Base-by-base conservation (phyloP, 148 eudicot genomes). In the Persicaria tinctoria region DNA sequence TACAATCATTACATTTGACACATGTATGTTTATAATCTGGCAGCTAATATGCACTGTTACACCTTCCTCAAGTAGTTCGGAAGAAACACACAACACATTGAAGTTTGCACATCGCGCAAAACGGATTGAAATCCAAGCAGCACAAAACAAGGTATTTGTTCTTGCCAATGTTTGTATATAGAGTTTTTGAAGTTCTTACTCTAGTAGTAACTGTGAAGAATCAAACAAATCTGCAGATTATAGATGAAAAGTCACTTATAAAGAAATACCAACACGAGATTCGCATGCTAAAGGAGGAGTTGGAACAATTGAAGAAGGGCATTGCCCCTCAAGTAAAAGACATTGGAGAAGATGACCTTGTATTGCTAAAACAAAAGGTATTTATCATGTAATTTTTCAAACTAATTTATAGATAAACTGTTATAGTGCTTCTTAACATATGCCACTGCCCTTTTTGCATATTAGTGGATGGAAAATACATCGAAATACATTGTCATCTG, bases 21-120 rank as follows among this genome's bases (percentile, higher is more conserved):
- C 46, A 23, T 10, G 46, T 63, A 9, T 44, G 8, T 66, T 66
- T 66, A 32, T 32, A 66, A 66, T 41, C 48, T 66, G 48, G 46
- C 90, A 95, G 99, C 97, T 95, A 72, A 90, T 95, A 72, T 95
- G 99, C 88, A 92, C 92, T 76, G 90, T 95, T 75, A 95, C 97
- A 72, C 99, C 99, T 63, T 93, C 99, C 68, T 95, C 96, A 78
- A 95, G 97, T 83, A 95, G 85, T 83, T 68, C 93, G 23, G 99
- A 95, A 82, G 99, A 95, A 84, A 95, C 99, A 32, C 97, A 95
- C 74, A 92, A 95, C 84, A 95, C 99, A 73, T 82, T 95, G 80
- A 95, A 95, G 81, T 95, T 95, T 85, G 99, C 99, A 14, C 97
- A 95, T 79, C 97, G 97, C 79, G 93, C 98, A 77, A 94, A 94